Percentiles rank a stretch among this genome's conserved stretches.
Conservation (phyloP, 192 early-diverging fungal species). For the Linnemannia exigua region DNA sequence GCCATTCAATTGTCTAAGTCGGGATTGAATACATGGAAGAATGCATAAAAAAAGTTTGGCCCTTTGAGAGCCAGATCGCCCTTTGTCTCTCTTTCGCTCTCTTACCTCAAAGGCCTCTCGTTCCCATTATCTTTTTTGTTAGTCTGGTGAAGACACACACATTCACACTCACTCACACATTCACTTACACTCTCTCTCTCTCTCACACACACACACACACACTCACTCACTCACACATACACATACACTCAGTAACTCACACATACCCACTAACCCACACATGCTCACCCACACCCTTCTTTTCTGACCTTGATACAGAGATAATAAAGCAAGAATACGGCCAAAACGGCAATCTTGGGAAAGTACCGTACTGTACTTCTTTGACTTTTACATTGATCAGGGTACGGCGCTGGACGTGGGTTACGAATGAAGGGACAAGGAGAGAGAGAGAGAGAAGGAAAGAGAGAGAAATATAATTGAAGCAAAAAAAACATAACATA, state of each 20-base stretch:
- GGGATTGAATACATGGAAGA: background rate
- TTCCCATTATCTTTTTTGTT: background rate
- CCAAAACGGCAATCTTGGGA: background rate
- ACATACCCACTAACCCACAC: no score
- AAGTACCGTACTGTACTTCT: no score
- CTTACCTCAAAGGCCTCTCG: background rate
- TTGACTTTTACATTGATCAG: background rate
- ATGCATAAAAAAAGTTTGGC: background rate
- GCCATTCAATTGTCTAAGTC: background rate
- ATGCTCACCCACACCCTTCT: no score
- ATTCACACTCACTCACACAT: no score
- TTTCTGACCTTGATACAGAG: background rate
- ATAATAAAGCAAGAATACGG: background rate
- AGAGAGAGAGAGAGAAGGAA: no score
- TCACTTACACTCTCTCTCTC: no score
- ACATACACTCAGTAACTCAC: no score
- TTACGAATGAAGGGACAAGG: background rate
- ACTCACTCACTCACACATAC: no score
- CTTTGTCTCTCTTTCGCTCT: background rate
- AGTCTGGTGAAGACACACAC: no score
- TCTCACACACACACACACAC: no score
- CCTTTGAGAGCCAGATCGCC: slow-evolving; percentile 2
- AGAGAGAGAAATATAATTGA: background rate
- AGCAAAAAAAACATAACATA: background rate
- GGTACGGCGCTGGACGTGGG: background rate